A percentile compares a stretch with the other conserved stretches of the same genome.
These are phyloP conservation scores for Rhodotorula sp. DNA, from an alignment of 1,284 basidiomycete species.

Conservation along the genomic window DNA sequence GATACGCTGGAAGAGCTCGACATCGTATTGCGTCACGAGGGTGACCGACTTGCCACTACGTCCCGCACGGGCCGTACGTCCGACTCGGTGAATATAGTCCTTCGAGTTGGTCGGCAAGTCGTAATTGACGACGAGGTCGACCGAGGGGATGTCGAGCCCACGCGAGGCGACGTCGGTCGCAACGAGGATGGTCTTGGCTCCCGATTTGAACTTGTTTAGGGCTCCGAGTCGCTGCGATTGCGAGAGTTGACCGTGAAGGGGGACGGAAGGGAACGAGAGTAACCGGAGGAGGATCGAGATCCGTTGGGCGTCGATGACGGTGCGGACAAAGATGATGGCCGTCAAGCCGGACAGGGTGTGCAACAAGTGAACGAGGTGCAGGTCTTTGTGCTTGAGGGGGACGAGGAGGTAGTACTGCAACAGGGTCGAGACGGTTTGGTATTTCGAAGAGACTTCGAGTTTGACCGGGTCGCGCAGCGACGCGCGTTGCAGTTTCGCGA, in stretches of 20 bases:
- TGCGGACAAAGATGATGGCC: constrained; percentile 94
- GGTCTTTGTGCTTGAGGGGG: constrained; percentile 89
- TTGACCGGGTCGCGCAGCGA: constrained; percentile 91
- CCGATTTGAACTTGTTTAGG: constrained; percentile 94
- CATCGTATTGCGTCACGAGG: constrained; percentile 96
- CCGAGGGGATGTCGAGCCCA: constrained; percentile 93
- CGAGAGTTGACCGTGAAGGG: constrained; percentile 90
- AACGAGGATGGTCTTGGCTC: constrained; percentile 84
- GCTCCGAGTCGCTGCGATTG: constrained; percentile 92
- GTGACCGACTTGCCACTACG: constrained; percentile 93
- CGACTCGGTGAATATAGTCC: constrained; percentile 98
- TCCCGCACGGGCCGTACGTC: constrained; percentile 94
- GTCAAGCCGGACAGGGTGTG: constrained; percentile 89
- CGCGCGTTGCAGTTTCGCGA: constrained; percentile 95
- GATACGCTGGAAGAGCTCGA: constrained; percentile 92
- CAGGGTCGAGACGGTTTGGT: constrained; percentile 93
- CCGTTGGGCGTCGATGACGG: constrained; percentile 89
- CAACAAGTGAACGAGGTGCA: constrained; percentile 82
- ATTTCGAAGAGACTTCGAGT: constrained; percentile 93
- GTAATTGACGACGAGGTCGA: constrained; percentile 97
- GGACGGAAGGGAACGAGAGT: constrained; percentile 91
- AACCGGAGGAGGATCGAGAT: constrained; percentile 84
- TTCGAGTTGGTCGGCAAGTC: constrained; percentile 98
- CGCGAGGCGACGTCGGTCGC: constrained; percentile 97
- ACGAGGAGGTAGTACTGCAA: constrained; percentile 95